Evolutionary conservation across 2,329 filamentous ascomycete genomes (phyloP), one percentile per base, ranked within the genome.

Genomic region (Stachybotrys echinatus): DNA sequence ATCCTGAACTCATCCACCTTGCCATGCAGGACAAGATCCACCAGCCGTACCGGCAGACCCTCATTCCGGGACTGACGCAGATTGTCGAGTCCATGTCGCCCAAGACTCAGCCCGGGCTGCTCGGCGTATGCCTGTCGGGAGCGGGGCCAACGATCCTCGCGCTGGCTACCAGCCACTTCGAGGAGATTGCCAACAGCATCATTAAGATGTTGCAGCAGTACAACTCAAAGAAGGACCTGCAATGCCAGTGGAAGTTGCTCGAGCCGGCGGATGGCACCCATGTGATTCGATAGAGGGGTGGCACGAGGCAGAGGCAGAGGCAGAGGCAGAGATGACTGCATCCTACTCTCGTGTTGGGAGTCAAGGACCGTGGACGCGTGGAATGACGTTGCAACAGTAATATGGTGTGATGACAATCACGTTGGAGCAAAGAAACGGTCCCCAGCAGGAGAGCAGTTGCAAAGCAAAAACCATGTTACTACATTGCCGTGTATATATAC

Each of bases 1-100:
- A 96, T 64, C 87, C 94, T 20, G 87, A 95, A 61, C 87, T 95
- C 69, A 99, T 99, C 67, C 95, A 95, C 74, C 84, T 95, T 45
- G 92, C 92, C 44, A 99, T 99, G 94, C 94, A 97, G 73, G 94
- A 99, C 75, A 95, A 92, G 72, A 84, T 99, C 53, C 94, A 99
- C 73, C 94, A 99, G 71, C 94, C 91, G 42, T 97, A 99, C 74
- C 87, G 94, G 48, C 87, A 94, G 71, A 87, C 81, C 2, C 81
- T 99, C 54, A 95, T 99, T 58, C 94, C 94, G 1, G 94, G 92
- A 1, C 79, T 99, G 50, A 87, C 88, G 17, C 88, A 96, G 65
- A 92, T 99, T 48, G 83, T 99, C 48, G 83, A 90, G 66, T 92
- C 87, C 52, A 92, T 97, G 75, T 96, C 89, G 12, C 94, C 92